Base-by-base conservation (phyloP, 192 early-diverging fungal species). In the Chytriomyces sp. region DNA sequence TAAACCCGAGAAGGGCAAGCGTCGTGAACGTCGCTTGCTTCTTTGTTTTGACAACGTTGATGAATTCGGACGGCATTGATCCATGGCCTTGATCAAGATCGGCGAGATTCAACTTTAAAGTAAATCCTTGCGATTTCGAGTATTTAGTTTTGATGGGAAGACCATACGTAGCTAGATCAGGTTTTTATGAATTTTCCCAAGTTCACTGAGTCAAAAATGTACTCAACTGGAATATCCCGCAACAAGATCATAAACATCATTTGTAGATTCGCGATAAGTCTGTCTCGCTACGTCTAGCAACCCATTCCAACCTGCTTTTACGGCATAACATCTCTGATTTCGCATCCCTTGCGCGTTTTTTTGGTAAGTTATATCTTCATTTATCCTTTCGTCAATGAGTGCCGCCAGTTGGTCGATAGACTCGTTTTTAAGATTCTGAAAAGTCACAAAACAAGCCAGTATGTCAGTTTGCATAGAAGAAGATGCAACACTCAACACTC, bases 311-410 rank as follows among this genome's bases (percentile, higher is more conserved):
- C 94, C 92, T 43, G 74, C 83, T 48, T 93, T 95, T 47, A 96
- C 90, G 5, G 94, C 93, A 77, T 94, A 94, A 71, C 94, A 95
- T 35, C 93, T 85, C 81, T 95, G 96, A 75, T 94, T 94, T 48
- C 91, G 84, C 46, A 94, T 76, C 45, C 90, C 92, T 20, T 94
- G 78, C n/a, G 92, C 83, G 11, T 83, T 90, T 76, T 92, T 95
- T 77, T 94, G 90, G 61, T 86, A 82, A 0, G 84, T 81, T 5
- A 93, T 76, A 45, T 93, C 92, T n/a, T 88, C 85, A 66, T 95
- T 89, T 20, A 77, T 77, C 1, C 76, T 47, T 11, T 62, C 53
- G 50, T 77, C 43, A 18, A 97, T 89, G 20, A 90, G 86, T 48
- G 82, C 76, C 48, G 76, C 66, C 1, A 86, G 91, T 2, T 78